Percentiles rank a stretch among this genome's conserved stretches.
These are phyloP conservation scores for Tarenaya hassleriana DNA, from an alignment of 345 rosid genomes.

Conservation along the genomic window DNA sequence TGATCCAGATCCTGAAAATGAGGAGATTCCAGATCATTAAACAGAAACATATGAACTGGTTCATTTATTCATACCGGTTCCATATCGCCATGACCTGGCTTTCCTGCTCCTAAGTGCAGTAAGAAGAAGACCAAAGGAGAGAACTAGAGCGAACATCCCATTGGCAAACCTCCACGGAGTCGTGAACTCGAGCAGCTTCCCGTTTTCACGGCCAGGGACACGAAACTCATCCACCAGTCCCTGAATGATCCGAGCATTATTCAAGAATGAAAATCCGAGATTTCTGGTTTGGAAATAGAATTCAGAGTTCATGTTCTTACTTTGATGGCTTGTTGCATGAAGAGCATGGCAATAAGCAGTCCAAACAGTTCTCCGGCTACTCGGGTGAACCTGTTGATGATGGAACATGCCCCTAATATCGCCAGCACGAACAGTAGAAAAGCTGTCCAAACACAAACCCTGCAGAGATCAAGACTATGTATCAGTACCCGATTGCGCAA, in stretches of 20 bases:
- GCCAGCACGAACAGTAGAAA: conserved; percentile 74
- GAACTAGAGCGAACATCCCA: conserved; percentile 92
- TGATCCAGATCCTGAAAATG: not conserved
- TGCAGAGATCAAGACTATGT: conserved; percentile 18
- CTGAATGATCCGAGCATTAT: conserved; percentile 30
- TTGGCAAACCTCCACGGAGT: conserved; percentile 91
- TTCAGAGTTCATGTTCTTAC: conserved; percentile 33
- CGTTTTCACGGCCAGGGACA: conserved; percentile 56
- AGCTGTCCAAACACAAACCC: conserved; percentile 98
- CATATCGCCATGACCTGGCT: conserved; percentile 93
- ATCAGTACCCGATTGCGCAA: not conserved
- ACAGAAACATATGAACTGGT: too few species aligned
- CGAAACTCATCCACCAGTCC: conserved; percentile 90
- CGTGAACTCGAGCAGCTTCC: conserved; percentile 39
- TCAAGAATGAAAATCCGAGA: not conserved
- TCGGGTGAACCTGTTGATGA: conserved; percentile 90
- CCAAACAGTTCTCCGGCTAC: conserved; percentile 94
- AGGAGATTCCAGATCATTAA: too few species aligned
- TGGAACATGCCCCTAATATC: conserved; percentile 89
- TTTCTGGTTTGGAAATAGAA: conserved; percentile 5
- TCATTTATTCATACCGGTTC: conserved; percentile 48
- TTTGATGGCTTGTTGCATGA: conserved; percentile 95
- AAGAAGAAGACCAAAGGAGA: conserved; percentile 80
- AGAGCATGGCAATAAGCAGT: conserved; percentile 94
- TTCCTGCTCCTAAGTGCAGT: conserved; percentile 77